Base-by-base conservation (phyloP, 2,329 filamentous ascomycete genomes). In the Paecilomyces variotii region DNA sequence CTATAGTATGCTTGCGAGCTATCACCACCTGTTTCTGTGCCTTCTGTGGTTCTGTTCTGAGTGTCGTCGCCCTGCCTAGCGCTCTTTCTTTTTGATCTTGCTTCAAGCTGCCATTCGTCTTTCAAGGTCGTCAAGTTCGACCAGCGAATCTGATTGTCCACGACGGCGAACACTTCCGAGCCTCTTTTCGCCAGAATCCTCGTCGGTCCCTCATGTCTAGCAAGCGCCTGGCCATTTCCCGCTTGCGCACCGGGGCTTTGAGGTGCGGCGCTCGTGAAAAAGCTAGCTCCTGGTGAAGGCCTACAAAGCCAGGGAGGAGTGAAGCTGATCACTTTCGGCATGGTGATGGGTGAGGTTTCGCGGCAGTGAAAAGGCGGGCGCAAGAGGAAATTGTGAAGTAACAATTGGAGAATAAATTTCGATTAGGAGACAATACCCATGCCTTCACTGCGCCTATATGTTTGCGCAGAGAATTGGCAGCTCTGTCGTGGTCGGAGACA, bases 81-180 rank as follows among this genome's bases (percentile, higher is more conserved):
- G 64, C 63, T 55, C 56, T 70, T 70, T 49, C 60, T 61, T 61
- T 72, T 73, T 50, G 70, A 68, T 57, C 67, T 70, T n/a, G 69
- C 62, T 56, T 69, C 66, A 54, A 76, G 71, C 61, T 78, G 74
- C 76, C 76, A 79, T 64, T 77, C 71, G 57, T 85, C 89, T 77
- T 95, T 96, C 68, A 97, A 74, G 60, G 87, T 84, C 56, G 86
- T 84, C 57, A 99, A 77, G 74, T 96, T 90, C 9, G 89, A 87
- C 91, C 94, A 99, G 72, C 92, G 84, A 61, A 99, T 88, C 74
- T 97, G 90, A 66, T 88, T 92, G 54, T 92, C 92, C 49, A 89
- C 87, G 24, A 91, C 92, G 11, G 91, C 86, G 70, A 97, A 97
- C 9, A 97, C 79, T 68, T 99, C 92, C 0, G 89, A 91, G 14